Percentiles rank a stretch among this genome's conserved stretches.
Evolutionary conservation across 345 rosid species (phyloP).

Genomic region (Capsella bursapastoris): DNA sequence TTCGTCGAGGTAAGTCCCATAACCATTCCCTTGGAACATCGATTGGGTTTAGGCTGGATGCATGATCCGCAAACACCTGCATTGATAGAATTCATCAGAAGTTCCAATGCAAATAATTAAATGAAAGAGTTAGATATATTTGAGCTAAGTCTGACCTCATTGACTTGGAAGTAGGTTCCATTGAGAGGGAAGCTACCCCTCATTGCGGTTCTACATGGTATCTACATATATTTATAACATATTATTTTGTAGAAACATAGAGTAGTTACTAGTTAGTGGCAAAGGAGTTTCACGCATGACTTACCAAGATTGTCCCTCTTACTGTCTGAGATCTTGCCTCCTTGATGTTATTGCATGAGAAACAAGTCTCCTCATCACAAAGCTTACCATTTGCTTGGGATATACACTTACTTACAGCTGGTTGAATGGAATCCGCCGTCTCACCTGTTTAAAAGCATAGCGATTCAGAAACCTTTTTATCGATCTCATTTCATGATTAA

Average conservation of each 20-base stretch:
- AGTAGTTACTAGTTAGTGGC: neutral
- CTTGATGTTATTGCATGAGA: slow-evolving; percentile 67
- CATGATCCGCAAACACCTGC: slow-evolving; percentile 96
- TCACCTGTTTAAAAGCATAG: slow-evolving; percentile 60
- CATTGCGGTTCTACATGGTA: slow-evolving; percentile 97
- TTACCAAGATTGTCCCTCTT: slow-evolving; percentile 93
- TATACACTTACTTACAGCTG: slow-evolving; percentile 60
- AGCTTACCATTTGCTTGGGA: slow-evolving; percentile 54
- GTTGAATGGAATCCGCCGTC: slow-evolving; percentile 73
- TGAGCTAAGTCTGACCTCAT: slow-evolving; percentile 59
- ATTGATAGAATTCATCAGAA: slow-evolving; percentile 2
- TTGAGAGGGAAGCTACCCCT: slow-evolving; percentile 96
- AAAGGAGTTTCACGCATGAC: slow-evolving; percentile 30
- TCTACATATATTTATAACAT: slow-evolving; percentile 49
- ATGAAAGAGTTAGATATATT: neutral
- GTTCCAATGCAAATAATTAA: neutral
- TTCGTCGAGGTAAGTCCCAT: slow-evolving; percentile 81
- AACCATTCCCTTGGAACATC: slow-evolving; percentile 77
- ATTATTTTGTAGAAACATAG: neutral
- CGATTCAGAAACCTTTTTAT: neutral
- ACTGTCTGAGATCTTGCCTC: slow-evolving; percentile 78
- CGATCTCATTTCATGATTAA: neutral
- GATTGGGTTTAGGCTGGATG: slow-evolving; percentile 74
- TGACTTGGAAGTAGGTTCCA: slow-evolving; percentile 97
- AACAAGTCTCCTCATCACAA: slow-evolving; percentile 72